A percentile compares a stretch with the other conserved stretches of the same genome.
Evolutionary conservation across 139 green algal species (phyloP).

Genomic region (Micractinium conductrix): DNA sequence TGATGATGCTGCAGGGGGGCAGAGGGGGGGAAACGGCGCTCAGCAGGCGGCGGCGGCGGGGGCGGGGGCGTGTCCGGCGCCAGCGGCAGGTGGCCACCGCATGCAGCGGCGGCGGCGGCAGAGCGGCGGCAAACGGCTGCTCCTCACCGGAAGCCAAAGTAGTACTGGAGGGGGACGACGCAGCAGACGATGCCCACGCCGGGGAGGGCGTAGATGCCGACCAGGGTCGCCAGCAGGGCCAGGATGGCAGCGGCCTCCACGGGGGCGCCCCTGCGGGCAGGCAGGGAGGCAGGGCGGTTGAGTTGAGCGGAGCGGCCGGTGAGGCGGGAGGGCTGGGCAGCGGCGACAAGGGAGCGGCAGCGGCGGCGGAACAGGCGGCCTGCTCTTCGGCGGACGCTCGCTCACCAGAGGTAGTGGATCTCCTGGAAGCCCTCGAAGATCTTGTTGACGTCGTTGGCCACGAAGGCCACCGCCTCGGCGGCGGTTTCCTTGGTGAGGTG

Average conservation of each 20-base stretch:
- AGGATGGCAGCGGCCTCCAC: slow-evolving; percentile 69
- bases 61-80: no score
- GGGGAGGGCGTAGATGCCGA: slow-evolving; percentile 60
- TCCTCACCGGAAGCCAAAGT: slow-evolving; percentile 71
- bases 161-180: slow-evolving; percentile 64
- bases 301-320: background rate
- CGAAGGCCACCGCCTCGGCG: slow-evolving; percentile 60
- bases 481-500: slow-evolving; percentile 60
- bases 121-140: no score
- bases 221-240: slow-evolving; percentile 58
- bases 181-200: slow-evolving; percentile 41
- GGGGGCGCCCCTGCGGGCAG: slow-evolving; percentile 45
- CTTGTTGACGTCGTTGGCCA: slow-evolving; percentile 70
- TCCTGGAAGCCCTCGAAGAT: slow-evolving; percentile 73
- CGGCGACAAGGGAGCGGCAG: no score
- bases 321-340: no score
- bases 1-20: slow-evolving; percentile 68
- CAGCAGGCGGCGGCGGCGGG: no score
- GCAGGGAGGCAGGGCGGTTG: background rate
- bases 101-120: no score
- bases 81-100: no score
- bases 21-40: no score
- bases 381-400: background rate
- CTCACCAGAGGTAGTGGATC: slow-evolving; percentile 73
- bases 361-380: no score